Evolutionary conservation across 352 stramenopile genomes (phyloP).

Genomic region (Pythium rishiriense): DNA sequence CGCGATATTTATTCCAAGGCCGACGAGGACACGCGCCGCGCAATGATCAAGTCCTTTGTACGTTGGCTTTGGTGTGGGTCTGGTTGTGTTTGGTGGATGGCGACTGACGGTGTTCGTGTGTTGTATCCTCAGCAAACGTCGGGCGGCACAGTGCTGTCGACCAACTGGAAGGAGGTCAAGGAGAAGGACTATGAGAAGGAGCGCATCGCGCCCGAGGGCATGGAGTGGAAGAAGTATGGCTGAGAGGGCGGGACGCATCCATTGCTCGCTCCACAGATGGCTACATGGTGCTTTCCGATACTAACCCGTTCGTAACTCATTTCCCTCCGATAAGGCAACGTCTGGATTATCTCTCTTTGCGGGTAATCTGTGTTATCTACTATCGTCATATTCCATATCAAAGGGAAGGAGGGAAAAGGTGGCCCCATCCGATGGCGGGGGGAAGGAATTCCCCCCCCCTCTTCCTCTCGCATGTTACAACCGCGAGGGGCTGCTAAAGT

Average conservation of each 20-base stretch:
- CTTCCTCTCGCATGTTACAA: conserved; percentile 5
- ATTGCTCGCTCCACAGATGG: background rate
- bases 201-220: conserved; percentile 76
- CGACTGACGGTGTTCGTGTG: too few relatives aligned
- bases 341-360: background rate
- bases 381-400: background rate
- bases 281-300: conserved; percentile 1
- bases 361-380: background rate
- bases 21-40: conserved; percentile 87
- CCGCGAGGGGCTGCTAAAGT: background rate
- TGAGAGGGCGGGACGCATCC: conserved; percentile 3
- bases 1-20: conserved; percentile 92
- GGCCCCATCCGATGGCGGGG: background rate
- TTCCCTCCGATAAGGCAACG: background rate
- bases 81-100: background rate
- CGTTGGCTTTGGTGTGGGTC: conserved; percentile 5
- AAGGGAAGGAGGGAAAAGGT: conserved; percentile 7
- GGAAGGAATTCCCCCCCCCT: background rate
- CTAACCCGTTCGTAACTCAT: background rate
- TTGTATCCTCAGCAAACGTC: conserved; percentile 93
- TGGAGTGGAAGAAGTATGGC: conserved; percentile 91
- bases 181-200: conserved; percentile 92
- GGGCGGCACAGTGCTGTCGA: conserved; percentile 91
- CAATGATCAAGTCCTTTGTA: conserved; percentile 94
- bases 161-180: conserved; percentile 91